phyloP scores from a whole-genome alignment of 768 basidiomycete genomes.

The Floccularia luteovirens region DNA sequence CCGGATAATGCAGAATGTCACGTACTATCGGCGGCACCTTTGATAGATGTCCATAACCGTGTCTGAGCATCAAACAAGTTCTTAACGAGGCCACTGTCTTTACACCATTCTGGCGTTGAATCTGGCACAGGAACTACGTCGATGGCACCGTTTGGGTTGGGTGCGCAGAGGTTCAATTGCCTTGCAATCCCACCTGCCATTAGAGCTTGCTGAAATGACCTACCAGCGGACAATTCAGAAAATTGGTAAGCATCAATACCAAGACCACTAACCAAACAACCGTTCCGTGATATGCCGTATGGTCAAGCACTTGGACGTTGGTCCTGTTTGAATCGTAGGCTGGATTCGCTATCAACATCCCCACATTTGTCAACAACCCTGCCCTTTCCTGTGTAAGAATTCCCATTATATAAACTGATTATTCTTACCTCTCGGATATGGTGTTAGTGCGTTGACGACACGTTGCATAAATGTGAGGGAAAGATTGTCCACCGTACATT shows the following conservation, averaged over 20 bases:
- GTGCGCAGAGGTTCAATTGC: constrained; percentile 25
- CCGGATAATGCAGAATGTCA: not conserved
- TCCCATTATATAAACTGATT: not conserved
- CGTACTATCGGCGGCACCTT: constrained; percentile 22
- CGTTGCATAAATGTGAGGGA: constrained; percentile 24
- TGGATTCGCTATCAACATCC: constrained; percentile 39
- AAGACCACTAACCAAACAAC: constrained; percentile 20
- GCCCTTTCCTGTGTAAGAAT: not conserved
- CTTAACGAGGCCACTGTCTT: constrained; percentile 20
- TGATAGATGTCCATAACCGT: constrained; percentile 28
- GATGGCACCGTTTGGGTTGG: constrained; percentile 14
- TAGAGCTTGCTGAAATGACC: constrained; percentile 35
- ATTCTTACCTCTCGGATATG: constrained; percentile 32
- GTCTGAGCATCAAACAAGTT: constrained; percentile 24
- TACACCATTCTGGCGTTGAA: constrained; percentile 27
- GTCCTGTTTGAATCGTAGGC: constrained; percentile 34
- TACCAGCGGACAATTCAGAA: constrained; percentile 2
- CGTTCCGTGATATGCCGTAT: constrained; percentile 27
- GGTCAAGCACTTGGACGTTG: constrained; percentile 25
- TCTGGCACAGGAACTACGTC: constrained; percentile 14
- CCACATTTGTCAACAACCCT: constrained; percentile 36
- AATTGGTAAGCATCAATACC: not conserved
- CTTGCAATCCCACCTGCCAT: constrained; percentile 34
- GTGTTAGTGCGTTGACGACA: constrained; percentile 27
- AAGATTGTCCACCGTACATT: constrained; percentile 29